Evolutionary conservation across 2,329 filamentous ascomycete species (phyloP), one percentile per base, ranked within the genome.

Genomic region (Fusarium chaquense): DNA sequence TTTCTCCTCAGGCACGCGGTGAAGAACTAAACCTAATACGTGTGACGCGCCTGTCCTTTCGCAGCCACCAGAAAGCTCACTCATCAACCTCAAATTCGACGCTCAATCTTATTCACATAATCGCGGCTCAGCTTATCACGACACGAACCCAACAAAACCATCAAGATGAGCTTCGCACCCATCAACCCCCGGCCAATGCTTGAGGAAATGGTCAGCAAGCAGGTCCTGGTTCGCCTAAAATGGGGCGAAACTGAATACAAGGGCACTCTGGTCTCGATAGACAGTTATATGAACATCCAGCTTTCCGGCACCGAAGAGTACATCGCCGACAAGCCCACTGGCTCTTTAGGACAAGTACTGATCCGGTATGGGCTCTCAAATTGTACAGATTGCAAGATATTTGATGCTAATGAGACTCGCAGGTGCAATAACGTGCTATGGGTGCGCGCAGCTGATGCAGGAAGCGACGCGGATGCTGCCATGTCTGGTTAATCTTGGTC

Each of bases 261-360:
- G 81, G 96, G 96, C 79, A 89, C 89, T 72, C 89, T 99, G 68
- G 92, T 97, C 78, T 95, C 92, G 76, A 93, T 97, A 78, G 96
- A 99, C 84, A 94, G 92, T 78, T 99, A 99, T 85, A 98, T 99
- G 95, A 99, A 99, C 84, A 90, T 99, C 70, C 94, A 98, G 83
- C 88, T 99, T 69, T 90, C 90, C 72, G 91, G 91, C 76, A 94
- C 95, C 53, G 93, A 97, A 82, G 96, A 99, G 82, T 98, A 91
- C 82, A 92, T 97, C 77, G 90, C 94, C 78, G 91, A 93, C 73
- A 92, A 97, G 86, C 90, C 89, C 79, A 93, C 91, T 36, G 95
- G 94, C 60, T 89, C 89, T 50, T 83, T 99, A 71, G 96, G 96
- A 9, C 92, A 97, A 82, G 94, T 99, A 46, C 81, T 99, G 76